Evolutionary conservation across 2,329 filamentous ascomycete genomes (phyloP).

Genomic region (Xylaria sp.): DNA sequence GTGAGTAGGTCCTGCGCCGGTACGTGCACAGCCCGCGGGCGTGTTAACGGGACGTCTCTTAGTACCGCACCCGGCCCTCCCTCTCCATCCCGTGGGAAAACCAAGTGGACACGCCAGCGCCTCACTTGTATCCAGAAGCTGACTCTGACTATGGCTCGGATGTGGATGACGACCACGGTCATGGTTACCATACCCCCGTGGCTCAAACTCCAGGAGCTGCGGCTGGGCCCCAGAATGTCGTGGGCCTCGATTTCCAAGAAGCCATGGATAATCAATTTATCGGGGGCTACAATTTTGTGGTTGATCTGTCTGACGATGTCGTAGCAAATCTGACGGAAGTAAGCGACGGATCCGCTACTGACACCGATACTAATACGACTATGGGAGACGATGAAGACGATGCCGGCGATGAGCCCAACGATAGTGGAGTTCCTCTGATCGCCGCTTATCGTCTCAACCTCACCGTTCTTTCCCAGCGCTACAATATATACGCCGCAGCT

Average conservation of each 20-base stretch:
- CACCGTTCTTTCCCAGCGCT: conserved; percentile 66
- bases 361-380: background rate
- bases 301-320: background rate
- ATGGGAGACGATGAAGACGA: background rate
- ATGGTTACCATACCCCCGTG: background rate
- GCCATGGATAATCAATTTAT: too few species aligned
- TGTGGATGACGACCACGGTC: background rate
- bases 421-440: conserved; percentile 40
- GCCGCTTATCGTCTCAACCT: conserved; percentile 64
- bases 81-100: conserved; percentile 37
- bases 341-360: background rate
- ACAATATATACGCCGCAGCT: conserved; percentile 72
- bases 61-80: conserved; percentile 39
- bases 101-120: conserved; percentile 18
- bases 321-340: too few species aligned
- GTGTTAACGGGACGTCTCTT: conserved; percentile 14
- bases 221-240: too few species aligned
- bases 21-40: background rate
- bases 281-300: too few species aligned
- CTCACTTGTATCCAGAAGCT: background rate
- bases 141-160: background rate
- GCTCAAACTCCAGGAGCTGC: too few species aligned
- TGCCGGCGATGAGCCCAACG: background rate
- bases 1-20: conserved; percentile 36
- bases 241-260: too few species aligned